These are phyloP conservation scores for Medicago ruthenica DNA, from an alignment of 306 rosid species.

Conservation along the genomic window DNA sequence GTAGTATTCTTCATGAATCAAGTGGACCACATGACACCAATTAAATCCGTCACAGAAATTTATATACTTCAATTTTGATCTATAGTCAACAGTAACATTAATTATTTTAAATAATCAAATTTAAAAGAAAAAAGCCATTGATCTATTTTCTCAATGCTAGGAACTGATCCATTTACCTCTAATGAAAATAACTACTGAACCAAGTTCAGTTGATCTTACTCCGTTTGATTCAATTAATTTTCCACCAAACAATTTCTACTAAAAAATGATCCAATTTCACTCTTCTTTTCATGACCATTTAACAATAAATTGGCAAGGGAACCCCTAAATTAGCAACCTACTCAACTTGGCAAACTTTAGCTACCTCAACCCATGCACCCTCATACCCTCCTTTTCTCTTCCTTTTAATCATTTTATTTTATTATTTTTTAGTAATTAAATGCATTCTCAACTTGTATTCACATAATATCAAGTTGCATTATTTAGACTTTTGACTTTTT, in stretches of 20 bases:
- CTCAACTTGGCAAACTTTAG: slow-evolving; percentile 36
- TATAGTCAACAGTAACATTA: neutral
- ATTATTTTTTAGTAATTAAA: slow-evolving; percentile 18
- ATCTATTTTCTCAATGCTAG: neutral
- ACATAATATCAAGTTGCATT: slow-evolving; percentile 23
- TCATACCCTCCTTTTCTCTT: neutral
- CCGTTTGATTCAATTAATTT: neutral
- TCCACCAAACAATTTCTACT: neutral
- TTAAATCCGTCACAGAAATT: slow-evolving; percentile 20
- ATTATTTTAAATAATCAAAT: neutral
- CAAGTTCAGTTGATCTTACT: neutral
- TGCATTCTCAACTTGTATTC: slow-evolving; percentile 31
- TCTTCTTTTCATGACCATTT: slow-evolving; percentile 24
- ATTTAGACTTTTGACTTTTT: slow-evolving; percentile 36
- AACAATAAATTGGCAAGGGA: slow-evolving; percentile 27
- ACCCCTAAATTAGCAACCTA: slow-evolving; percentile 37
- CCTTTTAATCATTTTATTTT: neutral
- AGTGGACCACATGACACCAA: slow-evolving; percentile 25
- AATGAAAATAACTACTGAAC: neutral
- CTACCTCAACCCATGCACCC: neutral
- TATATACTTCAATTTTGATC: slow-evolving; percentile 2
- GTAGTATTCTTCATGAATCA: slow-evolving; percentile 18
- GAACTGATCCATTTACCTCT: neutral
- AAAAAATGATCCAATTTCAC: neutral
- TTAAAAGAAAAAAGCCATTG: neutral